Conservation (phyloP, 1,284 basidiomycete species). For the Vanrija sp. region DNA sequence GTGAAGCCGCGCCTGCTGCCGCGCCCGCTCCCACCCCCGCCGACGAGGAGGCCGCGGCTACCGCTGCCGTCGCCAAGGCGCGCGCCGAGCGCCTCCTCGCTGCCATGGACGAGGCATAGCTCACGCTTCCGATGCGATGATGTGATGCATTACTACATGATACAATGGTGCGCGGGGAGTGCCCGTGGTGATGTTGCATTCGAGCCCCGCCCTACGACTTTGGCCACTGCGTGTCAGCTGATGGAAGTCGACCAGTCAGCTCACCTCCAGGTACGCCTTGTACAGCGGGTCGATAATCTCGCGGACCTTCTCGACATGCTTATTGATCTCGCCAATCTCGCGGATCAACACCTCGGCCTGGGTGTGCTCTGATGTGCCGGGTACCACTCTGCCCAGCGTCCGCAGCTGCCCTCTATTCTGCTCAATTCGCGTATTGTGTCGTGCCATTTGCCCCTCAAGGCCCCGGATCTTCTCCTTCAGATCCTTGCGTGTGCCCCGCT, state of each 20-base stretch:
- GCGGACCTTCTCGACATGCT: background rate
- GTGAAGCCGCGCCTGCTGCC: no score
- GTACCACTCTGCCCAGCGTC: background rate
- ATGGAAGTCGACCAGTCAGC: background rate
- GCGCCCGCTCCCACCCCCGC: background rate
- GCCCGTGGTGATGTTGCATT: no score
- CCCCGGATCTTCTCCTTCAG: constrained; percentile 32
- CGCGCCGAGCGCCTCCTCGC: constrained; percentile 24
- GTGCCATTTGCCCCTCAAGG: constrained; percentile 7
- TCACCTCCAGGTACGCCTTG: constrained; percentile 8
- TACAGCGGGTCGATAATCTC: constrained; percentile 6
- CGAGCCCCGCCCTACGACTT: background rate
- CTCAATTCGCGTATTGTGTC: background rate
- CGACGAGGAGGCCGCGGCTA: constrained; percentile 4
- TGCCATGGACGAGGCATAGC: constrained; percentile 6
- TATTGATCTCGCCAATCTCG: background rate
- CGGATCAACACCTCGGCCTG: no score
- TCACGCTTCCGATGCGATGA: background rate
- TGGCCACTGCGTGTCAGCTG: constrained; percentile 4
- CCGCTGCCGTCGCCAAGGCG: constrained; percentile 5
- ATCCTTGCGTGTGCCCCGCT: constrained; percentile 23
- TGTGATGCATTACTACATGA: background rate
- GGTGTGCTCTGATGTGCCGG: background rate
- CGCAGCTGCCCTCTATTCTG: background rate
- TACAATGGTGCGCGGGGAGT: background rate